These are phyloP conservation scores for Tillandsia fasciculata DNA, from an alignment of 176 grass and related monocot genomes.

Conservation along the genomic window DNA sequence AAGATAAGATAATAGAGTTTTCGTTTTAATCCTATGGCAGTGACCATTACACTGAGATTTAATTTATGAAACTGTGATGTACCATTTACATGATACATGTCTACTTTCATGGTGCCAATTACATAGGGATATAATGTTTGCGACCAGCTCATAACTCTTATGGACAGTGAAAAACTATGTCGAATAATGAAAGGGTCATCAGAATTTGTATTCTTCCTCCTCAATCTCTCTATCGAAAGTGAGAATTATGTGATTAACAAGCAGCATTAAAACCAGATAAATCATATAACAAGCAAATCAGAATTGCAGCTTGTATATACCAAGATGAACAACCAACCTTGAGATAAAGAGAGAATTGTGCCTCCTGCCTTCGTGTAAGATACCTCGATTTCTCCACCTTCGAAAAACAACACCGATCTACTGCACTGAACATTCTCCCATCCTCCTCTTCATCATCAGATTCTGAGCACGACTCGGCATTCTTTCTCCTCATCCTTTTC, in stretches of 20 bases:
- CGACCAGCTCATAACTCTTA: no score
- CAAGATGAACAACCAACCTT: constrained; percentile 15
- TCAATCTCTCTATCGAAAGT: neutral
- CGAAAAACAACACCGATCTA: constrained; percentile 5
- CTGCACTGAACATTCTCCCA: neutral
- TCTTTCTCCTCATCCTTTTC: constrained; percentile 22
- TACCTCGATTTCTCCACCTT: constrained; percentile 15
- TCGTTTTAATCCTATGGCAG: neutral
- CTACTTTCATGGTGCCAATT: no score
- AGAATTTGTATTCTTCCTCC: no score
- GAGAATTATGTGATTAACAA: neutral
- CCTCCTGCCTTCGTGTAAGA: constrained; percentile 26
- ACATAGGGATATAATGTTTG: no score
- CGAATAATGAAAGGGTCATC: no score
- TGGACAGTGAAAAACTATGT: no score
- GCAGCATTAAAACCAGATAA: neutral
- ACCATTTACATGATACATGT: no score
- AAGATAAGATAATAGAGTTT: neutral
- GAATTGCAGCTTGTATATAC: neutral
- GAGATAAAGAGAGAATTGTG: constrained; percentile 31
- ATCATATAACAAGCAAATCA: neutral
- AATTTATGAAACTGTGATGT: no score
- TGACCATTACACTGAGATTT: no score
- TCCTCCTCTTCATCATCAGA: neutral
- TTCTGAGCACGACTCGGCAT: neutral